A percentile compares a stretch with the other conserved stretches of the same genome.
Conservation (phyloP, 1,139 yeast species). For the Taphrina wiesneri region DNA sequence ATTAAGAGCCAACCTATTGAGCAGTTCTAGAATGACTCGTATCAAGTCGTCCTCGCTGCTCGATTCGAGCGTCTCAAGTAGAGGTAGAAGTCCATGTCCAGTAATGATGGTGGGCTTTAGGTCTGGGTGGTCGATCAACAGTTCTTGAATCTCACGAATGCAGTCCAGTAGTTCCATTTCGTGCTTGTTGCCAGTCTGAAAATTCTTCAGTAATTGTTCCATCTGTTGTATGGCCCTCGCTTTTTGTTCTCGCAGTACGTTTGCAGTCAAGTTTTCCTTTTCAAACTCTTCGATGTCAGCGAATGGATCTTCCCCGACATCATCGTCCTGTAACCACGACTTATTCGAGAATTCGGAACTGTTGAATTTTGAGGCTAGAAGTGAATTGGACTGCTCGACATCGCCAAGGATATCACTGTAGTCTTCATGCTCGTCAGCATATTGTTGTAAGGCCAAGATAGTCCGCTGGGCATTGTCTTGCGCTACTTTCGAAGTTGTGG, state of each 20-base stretch:
- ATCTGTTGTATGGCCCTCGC: conserved; percentile 41
- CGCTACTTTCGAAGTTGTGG: background rate
- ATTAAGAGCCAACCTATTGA: conserved; percentile 50
- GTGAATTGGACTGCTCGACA: background rate
- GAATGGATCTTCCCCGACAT: conserved; percentile 43
- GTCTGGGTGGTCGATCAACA: conserved; percentile 49
- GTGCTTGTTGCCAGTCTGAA: conserved; percentile 37
- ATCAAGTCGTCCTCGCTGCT: conserved; percentile 48
- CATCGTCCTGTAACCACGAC: conserved; percentile 34
- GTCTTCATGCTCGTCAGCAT: conserved; percentile 20
- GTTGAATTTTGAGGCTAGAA: background rate
- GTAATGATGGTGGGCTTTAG: conserved; percentile 46
- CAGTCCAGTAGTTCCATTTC: conserved; percentile 7
- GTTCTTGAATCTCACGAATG: conserved; percentile 34
- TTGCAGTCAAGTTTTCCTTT: conserved; percentile 40
- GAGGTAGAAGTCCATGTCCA: conserved; percentile 55
- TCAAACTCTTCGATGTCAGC: conserved; percentile 40
- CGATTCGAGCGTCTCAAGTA: conserved; percentile 54
- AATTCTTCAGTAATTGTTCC: conserved; percentile 37
- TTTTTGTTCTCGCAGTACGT: conserved; percentile 42
- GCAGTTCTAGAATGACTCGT: conserved; percentile 50
- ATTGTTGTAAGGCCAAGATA: conserved; percentile 4
- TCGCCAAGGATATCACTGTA: conserved; percentile 31
- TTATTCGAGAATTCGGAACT: conserved; percentile 6
- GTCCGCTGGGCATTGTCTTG: background rate